A percentile compares a stretch with the other conserved stretches of the same genome.
Evolutionary conservation across 495 filamentous ascomycete species (phyloP).

Genomic region (Neurospora tetraspora): DNA sequence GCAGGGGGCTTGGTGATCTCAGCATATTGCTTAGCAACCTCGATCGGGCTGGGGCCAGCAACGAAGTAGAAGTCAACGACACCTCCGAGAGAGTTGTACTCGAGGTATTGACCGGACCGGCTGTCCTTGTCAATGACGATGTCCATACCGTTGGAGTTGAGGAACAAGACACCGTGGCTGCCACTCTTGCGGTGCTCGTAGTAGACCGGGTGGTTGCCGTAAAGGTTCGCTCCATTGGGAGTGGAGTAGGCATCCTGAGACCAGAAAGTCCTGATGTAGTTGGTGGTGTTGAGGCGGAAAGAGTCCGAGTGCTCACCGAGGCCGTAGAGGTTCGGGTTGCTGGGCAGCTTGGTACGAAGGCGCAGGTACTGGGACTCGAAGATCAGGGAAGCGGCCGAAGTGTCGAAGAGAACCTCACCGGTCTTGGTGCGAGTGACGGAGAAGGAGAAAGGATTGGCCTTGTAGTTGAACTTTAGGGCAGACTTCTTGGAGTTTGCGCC

Average conservation of each 20-base stretch:
- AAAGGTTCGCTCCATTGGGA: conserved; percentile 52
- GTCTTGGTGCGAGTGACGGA: conserved; percentile 50
- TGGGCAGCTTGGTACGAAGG: conserved; percentile 58
- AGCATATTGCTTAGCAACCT: conserved; percentile 66
- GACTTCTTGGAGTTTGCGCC: conserved; percentile 21
- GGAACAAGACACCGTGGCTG: conserved; percentile 73
- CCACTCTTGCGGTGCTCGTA: conserved; percentile 62
- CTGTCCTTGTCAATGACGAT: conserved; percentile 63
- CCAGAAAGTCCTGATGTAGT: conserved; percentile 78
- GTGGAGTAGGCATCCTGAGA: conserved; percentile 58
- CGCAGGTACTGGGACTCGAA: conserved; percentile 76
- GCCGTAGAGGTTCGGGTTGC: conserved; percentile 64
- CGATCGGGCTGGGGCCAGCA: conserved; percentile 58
- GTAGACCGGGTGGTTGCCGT: conserved; percentile 78
- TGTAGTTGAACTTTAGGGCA: conserved; percentile 55
- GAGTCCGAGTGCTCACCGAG: conserved; percentile 72
- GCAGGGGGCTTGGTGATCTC: conserved; percentile 56
- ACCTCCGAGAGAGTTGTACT: conserved; percentile 77
- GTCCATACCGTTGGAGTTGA: conserved; percentile 84
- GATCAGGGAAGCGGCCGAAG: conserved; percentile 55
- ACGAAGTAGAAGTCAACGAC: conserved; percentile 81
- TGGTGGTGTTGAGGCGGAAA: conserved; percentile 57
- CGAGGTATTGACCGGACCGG: conserved; percentile 58
- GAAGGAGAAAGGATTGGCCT: conserved; percentile 66
- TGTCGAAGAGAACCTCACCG: conserved; percentile 71